These are phyloP conservation scores for Coemansia sp. DNA, from an alignment of 192 early-diverging fungal species.

Conservation along the genomic window DNA sequence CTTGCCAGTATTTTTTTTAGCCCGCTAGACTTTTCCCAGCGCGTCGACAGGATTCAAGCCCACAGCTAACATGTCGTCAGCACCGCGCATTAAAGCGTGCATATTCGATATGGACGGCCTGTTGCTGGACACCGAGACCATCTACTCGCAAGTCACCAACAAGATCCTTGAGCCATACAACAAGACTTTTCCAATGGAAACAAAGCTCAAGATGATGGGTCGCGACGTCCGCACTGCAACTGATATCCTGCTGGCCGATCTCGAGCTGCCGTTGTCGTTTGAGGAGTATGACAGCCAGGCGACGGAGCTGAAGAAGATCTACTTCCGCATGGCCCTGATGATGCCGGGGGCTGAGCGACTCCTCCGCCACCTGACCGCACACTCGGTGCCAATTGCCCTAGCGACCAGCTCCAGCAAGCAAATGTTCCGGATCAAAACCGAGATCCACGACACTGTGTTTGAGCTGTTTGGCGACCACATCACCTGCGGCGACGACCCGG, in stretches of 20 bases:
- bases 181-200: slow-evolving; percentile 59
- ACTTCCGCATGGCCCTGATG: slow-evolving; percentile 62
- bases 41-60: not conserved
- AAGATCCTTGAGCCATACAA: slow-evolving; percentile 75
- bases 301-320: slow-evolving; percentile 43
- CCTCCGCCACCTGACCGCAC: slow-evolving; percentile 65
- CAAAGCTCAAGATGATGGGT: slow-evolving; percentile 75
- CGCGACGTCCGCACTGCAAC: slow-evolving; percentile 48
- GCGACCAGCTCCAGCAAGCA: slow-evolving; percentile 79
- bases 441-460: slow-evolving; percentile 65
- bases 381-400: slow-evolving; percentile 73
- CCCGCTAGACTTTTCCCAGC: not conserved
- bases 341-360: slow-evolving; percentile 67
- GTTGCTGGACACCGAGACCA: slow-evolving; percentile 79
- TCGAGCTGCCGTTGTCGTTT: slow-evolving; percentile 65
- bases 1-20: not conserved
- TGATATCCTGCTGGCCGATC: slow-evolving; percentile 65
- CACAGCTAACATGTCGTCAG: slow-evolving; percentile 8
- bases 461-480: slow-evolving; percentile 68
- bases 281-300: slow-evolving; percentile 76
- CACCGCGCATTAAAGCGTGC: slow-evolving; percentile 55
- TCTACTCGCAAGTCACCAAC: slow-evolving; percentile 85
- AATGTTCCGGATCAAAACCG: slow-evolving; percentile 74
- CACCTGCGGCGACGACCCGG: slow-evolving; percentile 84
- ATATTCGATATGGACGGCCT: slow-evolving; percentile 84